Base-by-base conservation (phyloP, 805 yeast genomes). In the Monosporozyma aerobia region DNA sequence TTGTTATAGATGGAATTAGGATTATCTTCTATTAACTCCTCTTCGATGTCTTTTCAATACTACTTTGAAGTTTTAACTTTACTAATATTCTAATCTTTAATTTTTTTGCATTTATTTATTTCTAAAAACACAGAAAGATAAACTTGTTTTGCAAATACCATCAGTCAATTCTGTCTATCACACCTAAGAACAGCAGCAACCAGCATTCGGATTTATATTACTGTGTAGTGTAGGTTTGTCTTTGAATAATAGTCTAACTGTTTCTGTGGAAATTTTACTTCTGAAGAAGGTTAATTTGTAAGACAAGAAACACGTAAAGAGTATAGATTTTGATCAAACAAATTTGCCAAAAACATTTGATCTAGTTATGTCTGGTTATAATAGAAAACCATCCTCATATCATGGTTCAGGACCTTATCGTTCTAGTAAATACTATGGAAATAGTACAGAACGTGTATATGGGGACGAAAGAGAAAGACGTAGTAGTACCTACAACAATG, bases 331-430 rank as follows among this genome's bases (percentile, higher is more conserved):
- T 32, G 16, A 35, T 35, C 14, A 35, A 35, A 35, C 39, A 35
- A 5, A 13, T 35, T 5, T 35, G n/a, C n/a, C 7, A 13, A 35
- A 19, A 35, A 35, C 13, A 16, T 35, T 35, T 35, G n/a, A 14
- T 35, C 16, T 6, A 39, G 7, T 3, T n/a, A 54, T 54, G 56
- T 55, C 57, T 40, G 54, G 56, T 19, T 53, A 48, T 33, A 23
- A 55, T 27, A 48, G 56, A 37, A 40, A 47, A 3, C 22, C 53
- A 25, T 29, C 44, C 25, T 8, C 50, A n/a, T 35, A 49, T 19
- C 29, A 49, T 32, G 16, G 49, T 14, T 9, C 44, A 4, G 41
- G 43, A 5, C 30, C 50, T 8, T 29, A 48, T 40, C 50, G 44
- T 13, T 39, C 40, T 19, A 25, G 39, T 35, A 35, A 35, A 11